Percentiles rank a stretch among this genome's conserved stretches.
Evolutionary conservation across 345 rosid genomes (phyloP).

Genomic region (Ailanthus altissimus): DNA sequence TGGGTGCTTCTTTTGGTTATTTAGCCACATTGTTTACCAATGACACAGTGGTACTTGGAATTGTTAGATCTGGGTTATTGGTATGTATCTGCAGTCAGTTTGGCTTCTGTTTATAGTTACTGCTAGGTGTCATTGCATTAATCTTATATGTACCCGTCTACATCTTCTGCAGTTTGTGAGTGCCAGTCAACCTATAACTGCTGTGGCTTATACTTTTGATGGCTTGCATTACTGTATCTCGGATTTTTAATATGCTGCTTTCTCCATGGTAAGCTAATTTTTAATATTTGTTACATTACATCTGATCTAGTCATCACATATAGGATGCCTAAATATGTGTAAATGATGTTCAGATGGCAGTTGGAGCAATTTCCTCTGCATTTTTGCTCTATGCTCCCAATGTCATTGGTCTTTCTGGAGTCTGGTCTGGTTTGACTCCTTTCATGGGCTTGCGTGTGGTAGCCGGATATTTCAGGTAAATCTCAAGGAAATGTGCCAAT

Average conservation of each 20-base stretch:
- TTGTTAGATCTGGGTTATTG: conserved; percentile 37
- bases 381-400: conserved; percentile 39
- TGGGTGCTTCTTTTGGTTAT: conserved; percentile 39
- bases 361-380: conserved; percentile 40
- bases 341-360: conserved; percentile 28
- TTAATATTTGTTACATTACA: background rate
- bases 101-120: background rate
- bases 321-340: background rate
- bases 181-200: conserved; percentile 42
- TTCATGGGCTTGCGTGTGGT: conserved; percentile 48
- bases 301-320: conserved; percentile 3
- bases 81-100: conserved; percentile 13
- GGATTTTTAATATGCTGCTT: conserved; percentile 50
- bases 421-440: conserved; percentile 47
- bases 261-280: conserved; percentile 39
- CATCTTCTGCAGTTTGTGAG: conserved; percentile 38
- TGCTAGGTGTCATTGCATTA: background rate
- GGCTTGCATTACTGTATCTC: conserved; percentile 55
- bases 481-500: background rate
- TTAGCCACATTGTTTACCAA: conserved; percentile 42
- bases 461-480: conserved; percentile 45
- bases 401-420: conserved; percentile 41
- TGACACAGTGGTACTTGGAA: conserved; percentile 36
- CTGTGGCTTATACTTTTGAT: conserved; percentile 48
- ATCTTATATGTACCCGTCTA: background rate